These are phyloP conservation scores for Aspergillus costaricaensis DNA, from an alignment of 2,329 filamentous ascomycete species.

Conservation along the genomic window DNA sequence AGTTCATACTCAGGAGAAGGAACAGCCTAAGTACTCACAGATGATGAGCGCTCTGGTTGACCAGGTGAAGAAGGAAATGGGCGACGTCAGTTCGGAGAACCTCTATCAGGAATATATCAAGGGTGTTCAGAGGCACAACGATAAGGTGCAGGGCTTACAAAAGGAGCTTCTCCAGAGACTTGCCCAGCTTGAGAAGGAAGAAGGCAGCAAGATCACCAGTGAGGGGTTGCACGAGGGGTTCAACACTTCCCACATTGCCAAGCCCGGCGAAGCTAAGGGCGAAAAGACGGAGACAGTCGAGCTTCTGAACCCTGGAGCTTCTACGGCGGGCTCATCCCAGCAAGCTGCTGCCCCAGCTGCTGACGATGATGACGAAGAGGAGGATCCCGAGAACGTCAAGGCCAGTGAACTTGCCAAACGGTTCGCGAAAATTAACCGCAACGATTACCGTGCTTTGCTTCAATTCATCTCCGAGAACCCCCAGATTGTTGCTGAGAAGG, in stretches of 20 bases:
- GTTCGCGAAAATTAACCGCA: slow-evolving; percentile 76
- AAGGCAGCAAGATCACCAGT: slow-evolving; percentile 88
- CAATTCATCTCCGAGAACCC: slow-evolving; percentile 79
- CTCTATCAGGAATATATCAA: slow-evolving; percentile 74
- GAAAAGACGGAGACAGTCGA: slow-evolving; percentile 58
- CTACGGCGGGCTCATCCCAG: slow-evolving; percentile 43
- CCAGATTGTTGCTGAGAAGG: slow-evolving; percentile 74
- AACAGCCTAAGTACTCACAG: slow-evolving; percentile 83
- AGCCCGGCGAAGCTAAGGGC: slow-evolving; percentile 53
- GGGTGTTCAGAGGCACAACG: slow-evolving; percentile 74
- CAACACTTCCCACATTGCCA: slow-evolving; percentile 78
- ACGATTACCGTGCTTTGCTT: slow-evolving; percentile 72
- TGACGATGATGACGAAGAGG: slow-evolving; percentile 53
- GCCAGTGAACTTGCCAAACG: slow-evolving; percentile 75
- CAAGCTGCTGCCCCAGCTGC: slow-evolving; percentile 33
- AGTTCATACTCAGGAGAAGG: slow-evolving; percentile 72
- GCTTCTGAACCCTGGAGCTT: slow-evolving; percentile 69
- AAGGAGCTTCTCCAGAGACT: slow-evolving; percentile 73
- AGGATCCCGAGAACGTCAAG: slow-evolving; percentile 72
- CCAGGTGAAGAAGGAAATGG: slow-evolving; percentile 83
- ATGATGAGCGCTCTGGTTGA: slow-evolving; percentile 99
- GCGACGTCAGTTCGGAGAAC: slow-evolving; percentile 69
- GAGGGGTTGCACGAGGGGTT: slow-evolving; percentile 88
- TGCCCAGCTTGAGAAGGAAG: slow-evolving; percentile 79
- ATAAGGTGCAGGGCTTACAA: slow-evolving; percentile 77